Percentiles rank a stretch among this genome's conserved stretches.
phyloP scores from a whole-genome alignment of 139 green algal species.

The Bryopsis sp. region DNA sequence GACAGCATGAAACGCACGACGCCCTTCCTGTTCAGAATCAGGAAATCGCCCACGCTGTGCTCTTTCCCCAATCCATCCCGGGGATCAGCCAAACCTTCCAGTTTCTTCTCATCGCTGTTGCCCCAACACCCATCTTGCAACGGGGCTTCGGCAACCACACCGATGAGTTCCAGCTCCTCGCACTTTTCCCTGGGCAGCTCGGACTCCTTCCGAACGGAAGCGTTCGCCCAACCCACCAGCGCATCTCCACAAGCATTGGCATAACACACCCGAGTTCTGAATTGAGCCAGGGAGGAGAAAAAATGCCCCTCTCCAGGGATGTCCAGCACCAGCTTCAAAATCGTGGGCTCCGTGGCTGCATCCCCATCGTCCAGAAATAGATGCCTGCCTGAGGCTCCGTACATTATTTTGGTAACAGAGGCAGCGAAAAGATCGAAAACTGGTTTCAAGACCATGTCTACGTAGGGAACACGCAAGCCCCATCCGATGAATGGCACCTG shows the following conservation, averaged over 20 bases:
- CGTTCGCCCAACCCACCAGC: slow-evolving; percentile 23
- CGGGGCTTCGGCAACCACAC: too few relatives aligned
- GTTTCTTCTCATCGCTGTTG: too few relatives aligned
- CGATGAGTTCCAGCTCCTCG: too few relatives aligned
- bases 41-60: too few relatives aligned
- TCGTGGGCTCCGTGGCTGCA: neutral
- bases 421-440: neutral
- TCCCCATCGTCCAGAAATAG: slow-evolving; percentile 24
- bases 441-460: neutral
- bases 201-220: neutral
- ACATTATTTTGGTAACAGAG: slow-evolving; percentile 15
- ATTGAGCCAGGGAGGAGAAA: slow-evolving; percentile 23
- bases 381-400: slow-evolving; percentile 23
- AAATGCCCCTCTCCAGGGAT: slow-evolving; percentile 21
- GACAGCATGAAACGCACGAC: slow-evolving; percentile 8
- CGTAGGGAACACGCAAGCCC: slow-evolving; percentile 12
- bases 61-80: too few relatives aligned
- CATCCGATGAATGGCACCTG: slow-evolving; percentile 23
- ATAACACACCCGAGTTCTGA: slow-evolving; percentile 20
- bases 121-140: too few relatives aligned
- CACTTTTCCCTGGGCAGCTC: slow-evolving; percentile 7
- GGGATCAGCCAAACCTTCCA: too few relatives aligned
- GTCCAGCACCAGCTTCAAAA: slow-evolving; percentile 9
- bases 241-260: slow-evolving; percentile 27
- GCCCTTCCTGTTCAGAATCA: neutral